These are phyloP conservation scores for Paraphaeosphaeria minitans DNA, from an alignment of 2,329 filamentous ascomycete species.

Conservation along the genomic window DNA sequence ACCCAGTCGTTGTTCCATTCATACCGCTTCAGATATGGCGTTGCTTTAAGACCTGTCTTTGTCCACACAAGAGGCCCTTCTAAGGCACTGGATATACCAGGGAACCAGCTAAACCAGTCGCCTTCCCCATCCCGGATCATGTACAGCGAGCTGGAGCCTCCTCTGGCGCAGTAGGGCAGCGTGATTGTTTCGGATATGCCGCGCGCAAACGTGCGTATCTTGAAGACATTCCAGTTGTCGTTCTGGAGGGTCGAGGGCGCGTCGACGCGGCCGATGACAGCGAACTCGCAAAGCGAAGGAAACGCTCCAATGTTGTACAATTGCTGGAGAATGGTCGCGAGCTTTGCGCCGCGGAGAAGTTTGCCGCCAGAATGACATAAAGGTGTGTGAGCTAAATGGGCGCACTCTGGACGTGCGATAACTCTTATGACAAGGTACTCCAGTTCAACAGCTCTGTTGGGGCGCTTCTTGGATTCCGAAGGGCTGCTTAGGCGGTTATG, in stretches of 20 bases:
- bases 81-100: conserved; percentile 13
- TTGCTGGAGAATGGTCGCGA: conserved; percentile 11
- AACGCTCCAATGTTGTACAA: conserved; percentile 16
- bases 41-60: conserved; percentile 4
- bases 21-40: background rate
- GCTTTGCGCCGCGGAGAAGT: conserved; percentile 8
- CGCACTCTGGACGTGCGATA: conserved; percentile 6
- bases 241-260: conserved; percentile 5
- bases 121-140: conserved; percentile 20
- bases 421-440: conserved; percentile 16
- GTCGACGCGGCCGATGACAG: conserved; percentile 19
- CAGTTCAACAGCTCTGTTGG: conserved; percentile 11
- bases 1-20: conserved; percentile 7
- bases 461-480: background rate
- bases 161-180: conserved; percentile 21
- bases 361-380: conserved; percentile 13
- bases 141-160: conserved; percentile 20
- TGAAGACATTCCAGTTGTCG: conserved; percentile 21
- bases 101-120: conserved; percentile 21
- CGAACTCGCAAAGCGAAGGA: conserved; percentile 15
- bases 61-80: conserved; percentile 16
- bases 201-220: conserved; percentile 10
- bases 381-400: conserved; percentile 4
- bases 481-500: conserved; percentile 1
- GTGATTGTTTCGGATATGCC: conserved; percentile 13